Percentiles rank a stretch among this genome's conserved stretches.
Evolutionary conservation across 2,329 filamentous ascomycete species (phyloP).

Genomic region (Colletotrichum sp.): DNA sequence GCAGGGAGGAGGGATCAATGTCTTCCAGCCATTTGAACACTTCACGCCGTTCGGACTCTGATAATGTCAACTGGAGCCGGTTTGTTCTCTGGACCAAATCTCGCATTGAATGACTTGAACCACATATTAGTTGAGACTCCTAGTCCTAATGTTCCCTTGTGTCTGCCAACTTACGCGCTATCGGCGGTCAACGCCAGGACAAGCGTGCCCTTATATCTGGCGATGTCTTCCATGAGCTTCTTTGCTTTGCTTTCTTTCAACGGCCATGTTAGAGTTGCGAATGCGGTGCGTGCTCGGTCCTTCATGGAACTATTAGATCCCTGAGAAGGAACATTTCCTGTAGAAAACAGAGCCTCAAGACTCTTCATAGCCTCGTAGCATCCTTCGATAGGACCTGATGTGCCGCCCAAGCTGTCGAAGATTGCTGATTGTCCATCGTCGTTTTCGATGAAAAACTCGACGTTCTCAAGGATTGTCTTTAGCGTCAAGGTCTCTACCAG

Average conservation of each 20-base stretch:
- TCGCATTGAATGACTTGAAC: too few relatives aligned
- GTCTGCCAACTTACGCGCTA: too few relatives aligned
- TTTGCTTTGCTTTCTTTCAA: neutral
- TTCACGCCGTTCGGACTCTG: neutral
- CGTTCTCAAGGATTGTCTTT: rapidly evolving
- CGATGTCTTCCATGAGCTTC: too few relatives aligned
- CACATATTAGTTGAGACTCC: too few relatives aligned
- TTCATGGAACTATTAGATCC: too few relatives aligned
- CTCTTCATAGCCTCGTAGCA: neutral
- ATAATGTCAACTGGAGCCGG: too few relatives aligned
- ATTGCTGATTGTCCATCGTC: rapidly evolving
- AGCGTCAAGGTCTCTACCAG: neutral
- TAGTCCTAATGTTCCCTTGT: too few relatives aligned
- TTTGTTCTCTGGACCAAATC: too few relatives aligned
- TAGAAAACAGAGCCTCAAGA: neutral
- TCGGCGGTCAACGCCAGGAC: too few relatives aligned
- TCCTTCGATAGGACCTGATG: neutral
- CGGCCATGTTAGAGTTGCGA: neutral
- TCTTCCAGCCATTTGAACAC: neutral
- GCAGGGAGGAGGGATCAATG: neutral
- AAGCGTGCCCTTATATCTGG: too few relatives aligned
- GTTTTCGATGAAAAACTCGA: neutral
- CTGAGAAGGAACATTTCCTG: too few relatives aligned
- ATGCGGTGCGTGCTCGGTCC: too few relatives aligned
- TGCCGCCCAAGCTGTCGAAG: rapidly evolving